These are phyloP conservation scores for Cryphonectria nitschkei DNA, from an alignment of 2,329 filamentous ascomycete genomes.

Conservation along the genomic window DNA sequence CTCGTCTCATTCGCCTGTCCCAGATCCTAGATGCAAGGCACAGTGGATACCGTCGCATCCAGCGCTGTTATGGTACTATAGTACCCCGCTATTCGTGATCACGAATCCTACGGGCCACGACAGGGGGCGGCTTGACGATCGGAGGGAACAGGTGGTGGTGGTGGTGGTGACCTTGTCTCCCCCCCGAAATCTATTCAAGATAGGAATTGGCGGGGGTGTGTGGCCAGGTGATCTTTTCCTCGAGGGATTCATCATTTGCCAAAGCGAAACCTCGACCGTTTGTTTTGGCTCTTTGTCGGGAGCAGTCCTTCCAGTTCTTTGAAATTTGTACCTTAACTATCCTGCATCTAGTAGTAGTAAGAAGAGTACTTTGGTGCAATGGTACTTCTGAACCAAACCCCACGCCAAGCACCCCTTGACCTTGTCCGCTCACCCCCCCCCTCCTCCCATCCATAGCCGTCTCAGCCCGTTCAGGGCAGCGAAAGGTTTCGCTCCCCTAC, in stretches of 20 bases:
- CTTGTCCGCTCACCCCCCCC: not conserved
- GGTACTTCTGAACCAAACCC: conserved; percentile 1
- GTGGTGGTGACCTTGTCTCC: conserved; percentile 18
- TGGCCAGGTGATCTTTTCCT: conserved; percentile 15
- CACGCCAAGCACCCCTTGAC: conserved; percentile 8
- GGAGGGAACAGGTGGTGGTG: not conserved
- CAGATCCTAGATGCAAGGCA: conserved; percentile 26
- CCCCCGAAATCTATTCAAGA: conserved; percentile 5
- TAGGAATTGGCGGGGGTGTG: conserved; percentile 17
- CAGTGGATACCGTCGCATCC: conserved; percentile 23
- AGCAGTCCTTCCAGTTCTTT: not conserved
- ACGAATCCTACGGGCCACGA: conserved; percentile 11
- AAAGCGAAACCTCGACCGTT: not conserved
- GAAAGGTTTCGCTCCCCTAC: not conserved
- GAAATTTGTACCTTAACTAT: not conserved
- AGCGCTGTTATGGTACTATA: conserved; percentile 15
- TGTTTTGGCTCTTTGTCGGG: not conserved
- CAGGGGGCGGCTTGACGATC: conserved; percentile 15
- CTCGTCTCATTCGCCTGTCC: conserved; percentile 26
- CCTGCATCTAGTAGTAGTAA: not conserved
- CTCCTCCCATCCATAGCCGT: not conserved
- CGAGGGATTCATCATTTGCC: not conserved
- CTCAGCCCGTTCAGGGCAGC: conserved; percentile 12
- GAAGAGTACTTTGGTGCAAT: not conserved
- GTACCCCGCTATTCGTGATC: conserved; percentile 27